Percentiles rank a stretch among this genome's conserved stretches.
Evolutionary conservation across 75 land plant species (phyloP).

Genomic region (Cupressus sempervirens): DNA sequence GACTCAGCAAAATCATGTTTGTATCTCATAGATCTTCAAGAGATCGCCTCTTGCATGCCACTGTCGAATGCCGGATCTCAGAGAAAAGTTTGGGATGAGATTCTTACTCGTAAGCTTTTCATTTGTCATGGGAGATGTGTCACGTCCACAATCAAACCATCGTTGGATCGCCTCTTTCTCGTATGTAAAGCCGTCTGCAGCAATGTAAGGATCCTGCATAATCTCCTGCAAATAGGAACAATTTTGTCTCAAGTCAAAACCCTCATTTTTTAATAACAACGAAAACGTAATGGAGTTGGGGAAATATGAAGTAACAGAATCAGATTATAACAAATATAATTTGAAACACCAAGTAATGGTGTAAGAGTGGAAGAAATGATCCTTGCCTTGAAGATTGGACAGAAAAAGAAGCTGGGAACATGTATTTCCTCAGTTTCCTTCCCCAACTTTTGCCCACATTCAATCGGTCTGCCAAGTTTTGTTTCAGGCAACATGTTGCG

Average conservation of each 20-base stretch:
- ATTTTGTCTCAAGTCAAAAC: too few relatives aligned
- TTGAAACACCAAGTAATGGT: too few relatives aligned
- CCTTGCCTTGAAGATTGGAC: constrained; percentile 48
- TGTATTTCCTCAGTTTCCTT: neutral
- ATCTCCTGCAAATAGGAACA: neutral
- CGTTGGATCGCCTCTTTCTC: constrained; percentile 18
- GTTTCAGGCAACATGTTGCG: neutral
- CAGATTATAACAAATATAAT: too few relatives aligned
- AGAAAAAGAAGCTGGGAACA: constrained; percentile 37
- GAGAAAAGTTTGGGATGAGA: constrained; percentile 19
- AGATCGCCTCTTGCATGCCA: constrained; percentile 5
- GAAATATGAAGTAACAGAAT: too few relatives aligned
- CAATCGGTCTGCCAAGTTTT: neutral
- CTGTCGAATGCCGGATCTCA: constrained; percentile 19
- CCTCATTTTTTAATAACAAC: too few relatives aligned
- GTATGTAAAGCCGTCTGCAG: constrained; percentile 23
- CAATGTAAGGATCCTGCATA: constrained; percentile 1
- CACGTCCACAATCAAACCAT: constrained; percentile 23
- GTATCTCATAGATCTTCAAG: neutral
- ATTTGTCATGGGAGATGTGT: constrained; percentile 34
- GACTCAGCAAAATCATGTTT: too few relatives aligned
- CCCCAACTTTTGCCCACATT: constrained; percentile 28
- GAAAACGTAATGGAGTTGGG: too few relatives aligned
- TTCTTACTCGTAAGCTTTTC: constrained; percentile 12
- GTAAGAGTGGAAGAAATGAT: too few relatives aligned